Evolutionary conservation across 148 eudicot species (phyloP).

Genomic region (Silene conica): DNA sequence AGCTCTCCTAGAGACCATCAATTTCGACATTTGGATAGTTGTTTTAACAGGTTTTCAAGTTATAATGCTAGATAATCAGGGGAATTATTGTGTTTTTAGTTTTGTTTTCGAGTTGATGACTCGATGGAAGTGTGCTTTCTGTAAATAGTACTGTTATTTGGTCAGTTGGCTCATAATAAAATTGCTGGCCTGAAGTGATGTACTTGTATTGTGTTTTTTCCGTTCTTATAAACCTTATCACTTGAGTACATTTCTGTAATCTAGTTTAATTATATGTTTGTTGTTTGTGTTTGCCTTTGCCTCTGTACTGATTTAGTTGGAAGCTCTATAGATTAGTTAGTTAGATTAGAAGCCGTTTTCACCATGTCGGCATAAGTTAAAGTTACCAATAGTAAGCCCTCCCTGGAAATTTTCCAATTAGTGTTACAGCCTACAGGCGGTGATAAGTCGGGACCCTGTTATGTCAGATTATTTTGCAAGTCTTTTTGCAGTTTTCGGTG

Average conservation of each 20-base stretch:
- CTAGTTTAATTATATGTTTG: background rate
- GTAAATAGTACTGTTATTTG: slow-evolving; percentile 29
- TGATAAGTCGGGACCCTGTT: background rate
- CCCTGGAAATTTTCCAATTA: background rate
- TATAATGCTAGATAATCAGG: slow-evolving; percentile 13
- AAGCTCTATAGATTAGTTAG: background rate
- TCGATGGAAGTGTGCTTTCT: slow-evolving; percentile 12
- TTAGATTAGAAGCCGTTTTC: background rate
- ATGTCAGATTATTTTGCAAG: no score
- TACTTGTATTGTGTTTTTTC: no score
- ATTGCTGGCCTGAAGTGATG: slow-evolving; percentile 13
- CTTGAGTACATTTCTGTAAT: background rate
- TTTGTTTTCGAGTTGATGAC: background rate
- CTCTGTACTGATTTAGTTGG: background rate
- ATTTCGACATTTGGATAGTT: background rate
- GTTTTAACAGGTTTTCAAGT: background rate
- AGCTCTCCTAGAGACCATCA: slow-evolving; percentile 15
- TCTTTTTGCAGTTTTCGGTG: no score
- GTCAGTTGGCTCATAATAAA: slow-evolving; percentile 21
- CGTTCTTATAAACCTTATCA: slow-evolving; percentile 2
- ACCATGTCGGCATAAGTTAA: no score
- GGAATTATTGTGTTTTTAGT: slow-evolving; percentile 14
- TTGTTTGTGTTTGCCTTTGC: background rate
- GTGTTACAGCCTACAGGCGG: background rate
- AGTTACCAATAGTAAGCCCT: background rate